These are phyloP conservation scores for Didymella exigua DNA, from an alignment of 2,329 filamentous ascomycete genomes.

Conservation along the genomic window DNA sequence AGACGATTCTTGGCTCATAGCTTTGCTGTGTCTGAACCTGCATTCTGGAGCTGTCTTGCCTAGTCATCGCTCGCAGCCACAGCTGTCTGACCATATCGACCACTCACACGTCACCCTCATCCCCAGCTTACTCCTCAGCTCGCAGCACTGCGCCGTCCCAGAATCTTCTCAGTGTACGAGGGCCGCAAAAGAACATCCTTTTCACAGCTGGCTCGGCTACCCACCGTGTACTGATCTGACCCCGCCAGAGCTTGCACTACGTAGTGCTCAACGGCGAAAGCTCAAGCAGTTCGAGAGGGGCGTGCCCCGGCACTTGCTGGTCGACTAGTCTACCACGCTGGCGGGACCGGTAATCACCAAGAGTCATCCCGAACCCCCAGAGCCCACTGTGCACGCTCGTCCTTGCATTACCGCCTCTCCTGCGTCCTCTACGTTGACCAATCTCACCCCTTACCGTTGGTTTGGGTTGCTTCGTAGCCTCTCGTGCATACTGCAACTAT, in stretches of 20 bases:
- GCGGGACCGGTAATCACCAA: constrained; percentile 44
- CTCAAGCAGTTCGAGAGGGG: constrained; percentile 35
- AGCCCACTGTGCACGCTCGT: constrained; percentile 33
- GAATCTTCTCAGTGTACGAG: neutral
- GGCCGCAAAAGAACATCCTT: neutral
- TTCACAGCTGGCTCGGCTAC: constrained; percentile 16
- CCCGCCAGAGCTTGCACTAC: constrained; percentile 43
- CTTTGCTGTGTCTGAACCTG: constrained; percentile 27
- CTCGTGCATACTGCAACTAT: constrained; percentile 20
- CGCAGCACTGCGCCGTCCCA: constrained; percentile 37
- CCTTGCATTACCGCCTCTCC: constrained; percentile 39
- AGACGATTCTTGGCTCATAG: constrained; percentile 27
- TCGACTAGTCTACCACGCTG: constrained; percentile 41
- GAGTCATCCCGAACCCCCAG: constrained; percentile 36
- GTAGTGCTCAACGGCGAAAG: constrained; percentile 41
- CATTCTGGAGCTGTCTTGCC: constrained; percentile 33
- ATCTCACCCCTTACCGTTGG: constrained; percentile 34
- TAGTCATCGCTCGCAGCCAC: constrained; percentile 26
- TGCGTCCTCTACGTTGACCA: constrained; percentile 27
- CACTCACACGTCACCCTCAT: constrained; percentile 32
- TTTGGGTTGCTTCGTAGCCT: constrained; percentile 32
- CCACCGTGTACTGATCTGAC: constrained; percentile 26
- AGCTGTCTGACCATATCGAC: constrained; percentile 20
- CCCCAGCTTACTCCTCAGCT: constrained; percentile 41
- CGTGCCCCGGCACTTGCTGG: constrained; percentile 38